Evolutionary conservation across 768 basidiomycete genomes (phyloP).

Genomic region (Tricholomella constricta): DNA sequence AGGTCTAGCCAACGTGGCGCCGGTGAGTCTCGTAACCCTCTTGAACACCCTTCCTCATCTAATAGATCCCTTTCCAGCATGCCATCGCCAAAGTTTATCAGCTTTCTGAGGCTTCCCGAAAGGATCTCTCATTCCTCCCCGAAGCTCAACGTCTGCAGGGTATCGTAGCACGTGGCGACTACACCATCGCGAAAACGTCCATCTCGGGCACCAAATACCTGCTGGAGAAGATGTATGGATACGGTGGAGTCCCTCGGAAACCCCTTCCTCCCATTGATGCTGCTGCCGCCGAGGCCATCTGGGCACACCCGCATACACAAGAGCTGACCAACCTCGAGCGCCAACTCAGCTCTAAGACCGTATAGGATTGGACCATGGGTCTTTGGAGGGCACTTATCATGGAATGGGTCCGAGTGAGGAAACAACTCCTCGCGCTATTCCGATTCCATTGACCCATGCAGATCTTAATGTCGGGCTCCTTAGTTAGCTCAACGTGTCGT

Average conservation of each 20-base stretch:
- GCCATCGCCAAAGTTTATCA: slow-evolving; percentile 62
- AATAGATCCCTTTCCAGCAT: slow-evolving; percentile 38
- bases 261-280: slow-evolving; percentile 71
- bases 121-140: slow-evolving; percentile 56
- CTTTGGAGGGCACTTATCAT: slow-evolving; percentile 9
- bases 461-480: background rate
- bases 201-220: slow-evolving; percentile 86
- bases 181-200: slow-evolving; percentile 71
- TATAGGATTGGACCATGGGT: slow-evolving; percentile 15
- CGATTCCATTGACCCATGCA: slow-evolving; percentile 10
- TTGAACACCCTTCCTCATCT: slow-evolving; percentile 7
- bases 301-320: slow-evolving; percentile 72
- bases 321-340: slow-evolving; percentile 68
- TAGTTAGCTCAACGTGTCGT: background rate
- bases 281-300: slow-evolving; percentile 58
- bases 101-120: slow-evolving; percentile 56
- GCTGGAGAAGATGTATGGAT: slow-evolving; percentile 73
- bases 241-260: slow-evolving; percentile 77
- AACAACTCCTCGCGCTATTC: slow-evolving; percentile 4
- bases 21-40: slow-evolving; percentile 44
- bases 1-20: slow-evolving; percentile 83
- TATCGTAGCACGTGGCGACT: slow-evolving; percentile 79
- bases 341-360: slow-evolving; percentile 48
- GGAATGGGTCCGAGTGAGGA: slow-evolving; percentile 7
- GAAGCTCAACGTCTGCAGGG: slow-evolving; percentile 79